Percentiles rank a stretch among this genome's conserved stretches.
Conservation (phyloP, 108 stramenopile genomes). For the Skeletonema marinoi region DNA sequence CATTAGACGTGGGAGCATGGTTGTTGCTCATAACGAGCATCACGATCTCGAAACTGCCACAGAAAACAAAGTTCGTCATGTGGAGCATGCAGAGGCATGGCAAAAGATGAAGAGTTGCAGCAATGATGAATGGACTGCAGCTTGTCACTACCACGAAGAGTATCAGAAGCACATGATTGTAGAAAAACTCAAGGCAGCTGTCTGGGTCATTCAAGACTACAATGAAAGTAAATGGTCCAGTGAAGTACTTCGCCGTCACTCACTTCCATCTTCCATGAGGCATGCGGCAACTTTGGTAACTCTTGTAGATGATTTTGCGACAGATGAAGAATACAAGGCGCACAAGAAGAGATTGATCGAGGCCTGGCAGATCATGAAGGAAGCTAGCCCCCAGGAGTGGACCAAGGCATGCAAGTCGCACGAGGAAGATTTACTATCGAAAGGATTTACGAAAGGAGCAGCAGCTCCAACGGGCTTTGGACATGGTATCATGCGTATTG, state of each 20-base stretch:
- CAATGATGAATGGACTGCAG: slow-evolving; percentile 23
- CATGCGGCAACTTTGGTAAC: slow-evolving; percentile 26
- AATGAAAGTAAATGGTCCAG: slow-evolving; percentile 22
- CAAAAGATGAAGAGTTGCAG: slow-evolving; percentile 21
- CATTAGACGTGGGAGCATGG: slow-evolving; percentile 24
- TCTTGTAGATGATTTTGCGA: background rate
- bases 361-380: slow-evolving; percentile 36
- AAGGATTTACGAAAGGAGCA: slow-evolving; percentile 20
- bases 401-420: slow-evolving; percentile 44
- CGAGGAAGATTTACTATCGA: slow-evolving; percentile 49
- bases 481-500: slow-evolving; percentile 11
- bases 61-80: slow-evolving; percentile 31
- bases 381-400: slow-evolving; percentile 20
- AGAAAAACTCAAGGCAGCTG: slow-evolving; percentile 26
- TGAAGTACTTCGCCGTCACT: slow-evolving; percentile 8
- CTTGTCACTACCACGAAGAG: slow-evolving; percentile 38
- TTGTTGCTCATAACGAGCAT: slow-evolving; percentile 13
- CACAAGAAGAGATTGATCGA: slow-evolving; percentile 20
- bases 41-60: slow-evolving; percentile 26
- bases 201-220: slow-evolving; percentile 32
- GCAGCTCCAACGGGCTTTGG: background rate
- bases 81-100: slow-evolving; percentile 40
- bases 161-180: slow-evolving; percentile 1
- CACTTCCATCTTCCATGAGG: slow-evolving; percentile 4
- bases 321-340: slow-evolving; percentile 12